phyloP scores from a whole-genome alignment of 176 grass and related monocot genomes.

The Tillandsia fasciculata region DNA sequence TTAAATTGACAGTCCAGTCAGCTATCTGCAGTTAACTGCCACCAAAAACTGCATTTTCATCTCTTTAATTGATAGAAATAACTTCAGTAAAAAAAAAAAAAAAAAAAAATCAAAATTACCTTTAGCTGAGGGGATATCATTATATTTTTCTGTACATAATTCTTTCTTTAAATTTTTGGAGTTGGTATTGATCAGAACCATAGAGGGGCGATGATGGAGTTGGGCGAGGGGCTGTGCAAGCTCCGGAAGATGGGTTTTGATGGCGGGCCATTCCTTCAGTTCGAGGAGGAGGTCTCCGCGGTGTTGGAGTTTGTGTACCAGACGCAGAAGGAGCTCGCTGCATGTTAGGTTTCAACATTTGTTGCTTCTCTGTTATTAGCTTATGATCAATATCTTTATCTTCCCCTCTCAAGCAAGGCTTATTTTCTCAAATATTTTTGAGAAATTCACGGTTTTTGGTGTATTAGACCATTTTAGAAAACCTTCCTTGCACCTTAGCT shows the following conservation, averaged over 20 bases:
- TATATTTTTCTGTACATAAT: no score
- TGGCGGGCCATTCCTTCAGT: conserved; percentile 32
- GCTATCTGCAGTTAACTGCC: no score
- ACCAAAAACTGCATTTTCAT: no score
- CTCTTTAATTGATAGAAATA: no score
- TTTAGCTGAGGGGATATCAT: no score
- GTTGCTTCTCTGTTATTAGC: background rate
- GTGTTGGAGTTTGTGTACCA: conserved; percentile 71
- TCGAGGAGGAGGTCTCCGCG: conserved; percentile 60
- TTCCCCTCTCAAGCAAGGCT: background rate
- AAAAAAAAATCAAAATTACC: no score
- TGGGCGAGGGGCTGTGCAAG: conserved; percentile 89
- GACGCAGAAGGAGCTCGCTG: conserved; percentile 82
- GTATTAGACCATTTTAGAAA: no score
- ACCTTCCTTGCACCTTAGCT: no score
- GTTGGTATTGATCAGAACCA: conserved; percentile 43
- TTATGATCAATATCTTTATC: background rate
- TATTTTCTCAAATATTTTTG: no score
- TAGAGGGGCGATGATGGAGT: conserved; percentile 82
- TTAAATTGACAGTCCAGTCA: no score
- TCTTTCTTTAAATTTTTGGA: background rate
- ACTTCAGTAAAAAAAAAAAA: no score
- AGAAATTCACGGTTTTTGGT: no score
- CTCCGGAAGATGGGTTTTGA: conserved; percentile 51
- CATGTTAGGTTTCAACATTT: conserved; percentile 28